Evolutionary conservation across 352 stramenopile species (phyloP).

Genomic region (Globisporangium okanoganense): DNA sequence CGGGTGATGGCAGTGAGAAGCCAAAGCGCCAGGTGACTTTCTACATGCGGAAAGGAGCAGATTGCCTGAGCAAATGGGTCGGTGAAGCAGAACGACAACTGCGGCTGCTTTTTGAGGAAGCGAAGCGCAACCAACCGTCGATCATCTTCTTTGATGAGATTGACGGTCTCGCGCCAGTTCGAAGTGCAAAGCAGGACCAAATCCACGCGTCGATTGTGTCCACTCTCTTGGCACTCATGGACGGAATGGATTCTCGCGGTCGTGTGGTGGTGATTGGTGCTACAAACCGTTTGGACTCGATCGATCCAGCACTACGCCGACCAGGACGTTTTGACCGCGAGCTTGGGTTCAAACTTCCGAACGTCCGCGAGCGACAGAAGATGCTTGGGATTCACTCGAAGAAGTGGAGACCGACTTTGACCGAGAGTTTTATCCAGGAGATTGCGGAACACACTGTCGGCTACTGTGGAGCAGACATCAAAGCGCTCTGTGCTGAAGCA

Average conservation of each 20-base stretch:
- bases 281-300: constrained; percentile 95
- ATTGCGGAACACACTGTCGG: constrained; percentile 82
- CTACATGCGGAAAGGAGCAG: constrained; percentile 93
- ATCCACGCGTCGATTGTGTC: constrained; percentile 93
- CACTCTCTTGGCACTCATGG: constrained; percentile 91
- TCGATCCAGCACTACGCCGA: constrained; percentile 94
- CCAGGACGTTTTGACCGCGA: constrained; percentile 93
- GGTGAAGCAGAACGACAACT: constrained; percentile 91
- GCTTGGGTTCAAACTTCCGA: constrained; percentile 88
- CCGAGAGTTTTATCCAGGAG: constrained; percentile 55
- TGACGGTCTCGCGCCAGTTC: constrained; percentile 89
- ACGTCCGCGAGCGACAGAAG: constrained; percentile 66
- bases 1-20: constrained; percentile 9
- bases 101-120: constrained; percentile 90
- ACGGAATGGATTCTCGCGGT: constrained; percentile 81
- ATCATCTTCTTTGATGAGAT: constrained; percentile 97
- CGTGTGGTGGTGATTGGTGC: constrained; percentile 97
- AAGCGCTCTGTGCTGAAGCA: constrained; percentile 88
- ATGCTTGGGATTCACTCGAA: constrained; percentile 90
- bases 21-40: constrained; percentile 83
- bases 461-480: constrained; percentile 91
- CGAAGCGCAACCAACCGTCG: constrained; percentile 85
- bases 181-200: constrained; percentile 92
- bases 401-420: constrained; percentile 79
- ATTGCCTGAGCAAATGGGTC: constrained; percentile 92